Evolutionary conservation across 2,329 filamentous ascomycete species (phyloP), one percentile per base, ranked within the genome.

Genomic region (Diaporthe ilicicola): DNA sequence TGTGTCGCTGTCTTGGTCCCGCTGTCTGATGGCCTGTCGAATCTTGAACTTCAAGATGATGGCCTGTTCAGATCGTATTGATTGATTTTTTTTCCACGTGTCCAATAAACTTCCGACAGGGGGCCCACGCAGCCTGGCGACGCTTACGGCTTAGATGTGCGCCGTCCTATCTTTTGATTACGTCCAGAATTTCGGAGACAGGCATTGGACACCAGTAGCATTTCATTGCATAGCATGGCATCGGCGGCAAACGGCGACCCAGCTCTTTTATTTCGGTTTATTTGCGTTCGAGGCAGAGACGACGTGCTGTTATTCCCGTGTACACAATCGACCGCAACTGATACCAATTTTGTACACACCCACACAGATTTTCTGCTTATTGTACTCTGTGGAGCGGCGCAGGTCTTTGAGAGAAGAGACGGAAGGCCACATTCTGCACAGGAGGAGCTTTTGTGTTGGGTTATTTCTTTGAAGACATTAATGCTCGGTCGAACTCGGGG

Each of bases 261-360:
- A 39, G 53, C 27, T 68, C 42, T 34, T 34, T 59, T 62, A 48
- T 29, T 62, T 68, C 42, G 32, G 59, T 50, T 59, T 39, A 56
- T 62, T 62, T 48, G 59, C 59, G 22, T 34, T 37, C 24, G 44
- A 37, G 44, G 44, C 55, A 29, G 65, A 34, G 39, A 50, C 8
- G 53, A 68, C 29, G 42, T 55, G 44, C 48, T 51, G 19, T 55
- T 68, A n/a, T 48, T 51, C 9, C 34, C 39, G 53, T 68, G 66
- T 68, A 68, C 42, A 55, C 64, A 39, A 50, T 19, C 50, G 42
- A 61, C 42, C 39, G 65, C 66, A n/a, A 59, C 66, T 51, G 53
- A 68, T 68, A 68, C 66, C 66, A 68, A 68, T 59, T n/a, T 34
- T 56, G 44, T 71, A 59, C 67, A 53, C 56, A 70, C 65, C 44